These are phyloP conservation scores for Coleophoma cylindrospora DNA, from an alignment of 2,329 filamentous ascomycete species.

Conservation along the genomic window DNA sequence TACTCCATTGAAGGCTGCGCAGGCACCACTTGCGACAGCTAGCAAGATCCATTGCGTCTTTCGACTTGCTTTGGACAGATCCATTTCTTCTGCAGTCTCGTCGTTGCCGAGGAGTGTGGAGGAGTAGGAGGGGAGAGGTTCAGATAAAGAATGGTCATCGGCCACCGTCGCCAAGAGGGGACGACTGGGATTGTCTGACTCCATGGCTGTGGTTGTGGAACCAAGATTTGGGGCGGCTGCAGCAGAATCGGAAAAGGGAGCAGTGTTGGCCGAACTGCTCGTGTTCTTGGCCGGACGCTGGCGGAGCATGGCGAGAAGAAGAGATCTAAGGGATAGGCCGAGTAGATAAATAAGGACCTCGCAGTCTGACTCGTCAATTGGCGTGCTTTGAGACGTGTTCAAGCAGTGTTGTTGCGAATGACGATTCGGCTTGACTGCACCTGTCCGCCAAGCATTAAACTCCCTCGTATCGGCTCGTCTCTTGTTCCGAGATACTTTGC, in stretches of 20 bases:
- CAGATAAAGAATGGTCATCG: neutral
- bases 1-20: conserved; percentile 71
- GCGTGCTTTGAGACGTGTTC: neutral
- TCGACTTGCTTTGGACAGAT: conserved; percentile 26
- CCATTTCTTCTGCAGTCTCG: conserved; percentile 12
- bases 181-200: conserved; percentile 1
- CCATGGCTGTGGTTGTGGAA: neutral
- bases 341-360: too few relatives aligned
- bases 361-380: neutral
- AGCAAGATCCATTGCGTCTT: conserved; percentile 58
- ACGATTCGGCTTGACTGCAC: too few relatives aligned
- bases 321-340: too few relatives aligned
- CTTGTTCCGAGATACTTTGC: too few relatives aligned
- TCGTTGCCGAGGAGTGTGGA: conserved; percentile 1
- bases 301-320: conserved; percentile 4
- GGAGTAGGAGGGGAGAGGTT: neutral
- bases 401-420: neutral
- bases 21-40: conserved; percentile 69
- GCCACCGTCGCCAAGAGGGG: neutral
- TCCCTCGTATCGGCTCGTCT: too few relatives aligned
- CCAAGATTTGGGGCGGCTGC: neutral
- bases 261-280: neutral
- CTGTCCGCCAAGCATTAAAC: too few relatives aligned
- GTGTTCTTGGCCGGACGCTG: conserved; percentile 5
- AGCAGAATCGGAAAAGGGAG: neutral